phyloP scores from a whole-genome alignment of 2,329 filamentous ascomycete species.

The Neoscytalidium dimidiatum region DNA sequence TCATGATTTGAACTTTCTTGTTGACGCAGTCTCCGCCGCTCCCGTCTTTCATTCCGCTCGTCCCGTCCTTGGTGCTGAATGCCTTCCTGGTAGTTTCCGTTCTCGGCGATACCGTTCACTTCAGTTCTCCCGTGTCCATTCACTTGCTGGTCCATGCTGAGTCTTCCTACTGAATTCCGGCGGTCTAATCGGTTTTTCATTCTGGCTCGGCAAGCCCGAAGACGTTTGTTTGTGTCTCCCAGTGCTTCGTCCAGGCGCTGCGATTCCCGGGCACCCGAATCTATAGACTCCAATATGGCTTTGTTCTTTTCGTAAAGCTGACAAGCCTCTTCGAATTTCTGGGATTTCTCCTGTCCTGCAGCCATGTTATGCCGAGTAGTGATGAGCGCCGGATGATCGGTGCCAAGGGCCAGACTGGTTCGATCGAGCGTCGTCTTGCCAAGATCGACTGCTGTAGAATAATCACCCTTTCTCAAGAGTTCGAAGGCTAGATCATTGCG shows the following conservation, averaged over 20 bases:
- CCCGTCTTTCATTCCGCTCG: too few relatives aligned
- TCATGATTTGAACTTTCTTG: too few relatives aligned
- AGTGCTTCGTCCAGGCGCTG: not conserved
- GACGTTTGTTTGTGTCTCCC: not conserved
- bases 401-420: not conserved
- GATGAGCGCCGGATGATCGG: not conserved
- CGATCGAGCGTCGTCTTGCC: not conserved
- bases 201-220: too few relatives aligned
- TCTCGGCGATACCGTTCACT: too few relatives aligned
- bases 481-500: not conserved
- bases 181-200: too few relatives aligned
- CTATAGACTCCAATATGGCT: not conserved
- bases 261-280: not conserved
- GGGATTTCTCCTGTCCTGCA: not conserved
- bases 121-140: too few relatives aligned
- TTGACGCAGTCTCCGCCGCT: too few relatives aligned
- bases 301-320: not conserved
- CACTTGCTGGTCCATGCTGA: too few relatives aligned
- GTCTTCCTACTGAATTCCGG: too few relatives aligned
- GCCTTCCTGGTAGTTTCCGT: too few relatives aligned
- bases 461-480: not conserved
- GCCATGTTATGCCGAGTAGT: not conserved
- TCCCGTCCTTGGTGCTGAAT: too few relatives aligned
- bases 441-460: not conserved
- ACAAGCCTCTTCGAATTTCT: not conserved